Percentiles rank a stretch among this genome's conserved stretches.
Conservation (phyloP, 495 filamentous ascomycete species). For the Penicillium paradoxum region DNA sequence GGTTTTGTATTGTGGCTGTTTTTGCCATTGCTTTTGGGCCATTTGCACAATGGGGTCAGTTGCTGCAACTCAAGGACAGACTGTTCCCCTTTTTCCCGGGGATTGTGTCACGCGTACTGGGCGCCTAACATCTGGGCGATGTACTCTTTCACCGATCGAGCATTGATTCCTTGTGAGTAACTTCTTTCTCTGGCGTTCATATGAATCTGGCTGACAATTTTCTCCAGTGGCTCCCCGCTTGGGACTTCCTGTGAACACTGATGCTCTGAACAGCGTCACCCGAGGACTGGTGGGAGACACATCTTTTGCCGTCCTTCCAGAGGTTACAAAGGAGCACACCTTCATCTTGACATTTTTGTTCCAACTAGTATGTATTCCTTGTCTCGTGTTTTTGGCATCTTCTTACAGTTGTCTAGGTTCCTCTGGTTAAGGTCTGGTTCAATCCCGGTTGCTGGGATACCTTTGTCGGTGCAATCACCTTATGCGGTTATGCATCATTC, state of each 20-base stretch:
- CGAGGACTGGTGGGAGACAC: slow-evolving; percentile 93
- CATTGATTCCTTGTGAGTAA: slow-evolving; percentile 69
- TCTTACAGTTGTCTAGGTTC: slow-evolving; percentile 45
- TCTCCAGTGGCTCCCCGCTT: slow-evolving; percentile 69
- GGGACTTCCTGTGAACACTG: slow-evolving; percentile 63
- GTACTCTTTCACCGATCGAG: slow-evolving; percentile 85
- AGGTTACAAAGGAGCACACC: slow-evolving; percentile 72
- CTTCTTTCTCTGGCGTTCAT: neutral
- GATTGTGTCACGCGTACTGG: slow-evolving; percentile 97
- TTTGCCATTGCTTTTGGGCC: slow-evolving; percentile 85
- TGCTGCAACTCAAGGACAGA: slow-evolving; percentile 78
- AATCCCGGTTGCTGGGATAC: slow-evolving; percentile 81
- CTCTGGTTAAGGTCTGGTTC: slow-evolving; percentile 75
- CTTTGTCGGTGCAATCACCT: slow-evolving; percentile 83
- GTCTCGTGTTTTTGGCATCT: neutral
- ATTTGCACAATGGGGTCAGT: slow-evolving; percentile 77
- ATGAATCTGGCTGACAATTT: slow-evolving; percentile 20
- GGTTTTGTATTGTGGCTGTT: slow-evolving; percentile 62
- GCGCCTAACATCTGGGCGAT: slow-evolving; percentile 96
- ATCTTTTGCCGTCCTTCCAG: slow-evolving; percentile 86
- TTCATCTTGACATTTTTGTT: slow-evolving; percentile 80
- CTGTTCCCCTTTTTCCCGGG: slow-evolving; percentile 92
- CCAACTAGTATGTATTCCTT: slow-evolving; percentile 55
- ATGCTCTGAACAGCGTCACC: slow-evolving; percentile 81
- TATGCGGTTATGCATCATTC: slow-evolving; percentile 96